Percentiles rank a stretch among this genome's conserved stretches.
Conservation (phyloP, 2,329 filamentous ascomycete genomes). For the Curvularia sp. region DNA sequence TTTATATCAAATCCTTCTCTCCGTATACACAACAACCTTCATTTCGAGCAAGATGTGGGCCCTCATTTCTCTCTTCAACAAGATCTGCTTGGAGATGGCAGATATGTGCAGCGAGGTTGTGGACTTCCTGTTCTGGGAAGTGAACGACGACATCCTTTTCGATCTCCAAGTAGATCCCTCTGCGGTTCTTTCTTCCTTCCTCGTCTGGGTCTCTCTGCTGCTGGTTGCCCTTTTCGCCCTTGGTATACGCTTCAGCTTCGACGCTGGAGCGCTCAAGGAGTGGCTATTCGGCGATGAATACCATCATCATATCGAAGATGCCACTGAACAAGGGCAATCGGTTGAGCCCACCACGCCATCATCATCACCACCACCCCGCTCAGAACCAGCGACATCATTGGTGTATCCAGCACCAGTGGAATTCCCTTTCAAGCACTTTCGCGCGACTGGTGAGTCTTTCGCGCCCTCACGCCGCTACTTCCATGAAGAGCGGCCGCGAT, state of each 20-base stretch:
- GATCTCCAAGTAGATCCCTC: too few relatives aligned
- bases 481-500: neutral
- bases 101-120: neutral
- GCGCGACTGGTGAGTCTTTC: constrained; percentile 12
- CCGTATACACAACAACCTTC: neutral
- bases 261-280: neutral
- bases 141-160: constrained; percentile 1
- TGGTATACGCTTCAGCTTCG: neutral
- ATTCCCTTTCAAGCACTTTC: constrained; percentile 9
- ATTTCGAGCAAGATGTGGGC: constrained; percentile 2
- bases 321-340: neutral
- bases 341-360: neutral
- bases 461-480: neutral
- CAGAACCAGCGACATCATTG: neutral
- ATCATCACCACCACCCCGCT: neutral
- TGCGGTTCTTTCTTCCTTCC: neutral
- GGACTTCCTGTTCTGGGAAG: neutral
- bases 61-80: neutral
- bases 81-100: neutral
- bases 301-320: neutral
- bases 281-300: neutral
- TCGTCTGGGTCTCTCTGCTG: neutral
- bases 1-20: neutral
- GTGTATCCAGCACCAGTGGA: neutral
- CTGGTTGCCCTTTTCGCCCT: neutral